Evolutionary conservation across 805 yeast species (phyloP), one percentile per base, ranked within the genome.

Genomic region (Wickerhamiella vanderwaltii): DNA sequence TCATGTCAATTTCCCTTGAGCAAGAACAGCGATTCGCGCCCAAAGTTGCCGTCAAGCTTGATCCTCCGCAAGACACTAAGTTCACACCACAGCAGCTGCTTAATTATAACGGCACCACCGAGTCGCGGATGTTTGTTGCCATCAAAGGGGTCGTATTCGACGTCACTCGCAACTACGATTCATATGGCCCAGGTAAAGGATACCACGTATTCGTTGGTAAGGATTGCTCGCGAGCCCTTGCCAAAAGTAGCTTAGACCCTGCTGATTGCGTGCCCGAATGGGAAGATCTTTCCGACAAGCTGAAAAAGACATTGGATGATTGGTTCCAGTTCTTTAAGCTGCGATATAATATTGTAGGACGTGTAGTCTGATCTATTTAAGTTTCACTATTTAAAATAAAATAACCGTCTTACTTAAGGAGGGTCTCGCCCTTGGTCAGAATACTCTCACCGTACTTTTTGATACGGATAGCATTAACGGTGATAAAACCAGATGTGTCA

Each of bases 381-480:
- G n/a, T n/a, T n/a, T n/a, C n/a, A n/a, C n/a, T n/a, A n/a, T n/a
- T n/a, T n/a, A n/a, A n/a, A n/a, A n/a, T n/a, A n/a, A n/a, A n/a
- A n/a, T n/a, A n/a, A n/a, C 12, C 28, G 28, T 24, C 26, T 33
- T 33, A 33, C 19, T 33, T 33, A 19, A 22, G 13, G 26, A 33
- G 22, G 22, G 25, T 13, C 9, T 20, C 24, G n/a, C 36, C 36
- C 36, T 33, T 33, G 6, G 19, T 26, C 19, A 33, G 4, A 22
- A 33, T 26, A 58, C 91, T 73, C 68, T 86, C 93, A 64, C 98
- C 98, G 64, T 84, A 91, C 69, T 91, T 91, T 75, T 91, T 91
- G 63, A 88, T 83, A 73, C 98, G 85, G 65, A 91, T 91, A 48
- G 97, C 84, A 72, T 91, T 96, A 55, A 91, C 94, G 53, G 95